Conservation (phyloP, 768 basidiomycete genomes). For the Pholiota conissans region DNA sequence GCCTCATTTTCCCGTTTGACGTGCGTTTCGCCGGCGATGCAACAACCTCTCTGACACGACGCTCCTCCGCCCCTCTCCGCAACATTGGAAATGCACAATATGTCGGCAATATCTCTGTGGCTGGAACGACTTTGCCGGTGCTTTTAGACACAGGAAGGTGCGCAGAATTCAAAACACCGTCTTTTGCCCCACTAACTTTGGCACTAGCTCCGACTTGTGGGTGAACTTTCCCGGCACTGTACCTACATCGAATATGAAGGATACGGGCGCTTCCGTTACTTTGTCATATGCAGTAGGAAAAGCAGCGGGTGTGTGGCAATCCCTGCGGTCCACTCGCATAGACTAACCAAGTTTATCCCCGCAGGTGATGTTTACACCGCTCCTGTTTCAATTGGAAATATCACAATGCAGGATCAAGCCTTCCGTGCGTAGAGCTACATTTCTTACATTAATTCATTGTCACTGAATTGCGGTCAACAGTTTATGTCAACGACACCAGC, state of each 20-base stretch:
- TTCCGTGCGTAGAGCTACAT: conserved; percentile 47
- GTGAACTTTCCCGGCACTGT: conserved; percentile 49
- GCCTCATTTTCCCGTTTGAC: conserved; percentile 38
- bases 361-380: conserved; percentile 59
- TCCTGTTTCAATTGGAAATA: conserved; percentile 52
- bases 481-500: conserved; percentile 62
- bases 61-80: conserved; percentile 43
- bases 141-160: conserved; percentile 81
- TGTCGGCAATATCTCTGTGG: conserved; percentile 69
- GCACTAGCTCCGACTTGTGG: conserved; percentile 73
- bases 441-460: conserved; percentile 2
- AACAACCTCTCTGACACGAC: conserved; percentile 27
- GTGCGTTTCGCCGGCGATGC: conserved; percentile 26
- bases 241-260: conserved; percentile 40
- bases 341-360: not conserved
- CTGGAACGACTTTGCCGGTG: conserved; percentile 55
- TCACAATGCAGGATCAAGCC: conserved; percentile 62
- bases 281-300: conserved; percentile 71
- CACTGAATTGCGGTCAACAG: conserved; percentile 30
- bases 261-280: conserved; percentile 55
- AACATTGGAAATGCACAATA: conserved; percentile 78
- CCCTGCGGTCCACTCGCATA: not conserved
- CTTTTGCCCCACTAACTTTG: not conserved
- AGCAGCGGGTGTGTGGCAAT: conserved; percentile 46
- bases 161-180: conserved; percentile 2